phyloP scores from a whole-genome alignment of 148 eudicot genomes.

The Simmondsia chinensis region DNA sequence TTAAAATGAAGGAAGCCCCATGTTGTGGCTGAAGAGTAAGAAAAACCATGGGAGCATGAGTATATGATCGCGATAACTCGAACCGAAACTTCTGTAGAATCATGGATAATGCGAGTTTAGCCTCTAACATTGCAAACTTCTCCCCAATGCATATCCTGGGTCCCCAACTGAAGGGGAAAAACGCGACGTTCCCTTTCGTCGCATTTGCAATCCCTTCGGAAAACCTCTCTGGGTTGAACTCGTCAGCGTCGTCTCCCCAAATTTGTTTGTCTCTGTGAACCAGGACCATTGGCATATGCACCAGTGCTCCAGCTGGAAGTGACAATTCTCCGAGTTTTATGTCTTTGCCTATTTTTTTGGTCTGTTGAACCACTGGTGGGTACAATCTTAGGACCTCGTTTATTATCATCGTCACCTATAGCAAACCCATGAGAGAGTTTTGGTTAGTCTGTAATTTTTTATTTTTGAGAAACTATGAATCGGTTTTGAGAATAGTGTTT shows the following conservation, averaged over 20 bases:
- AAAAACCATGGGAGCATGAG: constrained; percentile 40
- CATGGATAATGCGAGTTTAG: constrained; percentile 37
- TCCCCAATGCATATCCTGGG: constrained; percentile 49
- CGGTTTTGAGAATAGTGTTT: too few relatives aligned
- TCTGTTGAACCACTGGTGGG: constrained; percentile 12
- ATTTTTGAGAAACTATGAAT: too few relatives aligned
- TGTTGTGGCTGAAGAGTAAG: constrained; percentile 31
- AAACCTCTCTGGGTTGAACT: constrained; percentile 54
- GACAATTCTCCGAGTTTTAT: constrained; percentile 26
- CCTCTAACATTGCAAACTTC: constrained; percentile 39
- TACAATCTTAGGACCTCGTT: constrained; percentile 44
- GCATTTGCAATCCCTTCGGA: constrained; percentile 43
- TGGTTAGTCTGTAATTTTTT: too few relatives aligned
- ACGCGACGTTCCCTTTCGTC: constrained; percentile 21
- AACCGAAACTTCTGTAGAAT: constrained; percentile 33
- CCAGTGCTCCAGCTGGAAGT: constrained; percentile 22
- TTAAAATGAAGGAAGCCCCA: constrained; percentile 42
- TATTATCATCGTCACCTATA: constrained; percentile 45
- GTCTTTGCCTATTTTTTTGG: constrained; percentile 6
- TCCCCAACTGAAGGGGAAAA: constrained; percentile 45
- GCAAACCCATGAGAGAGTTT: too few relatives aligned
- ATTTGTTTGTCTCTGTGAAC: constrained; percentile 28
- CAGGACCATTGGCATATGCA: constrained; percentile 18
- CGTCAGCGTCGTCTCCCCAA: constrained; percentile 51
- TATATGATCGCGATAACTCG: constrained; percentile 38